Evolutionary conservation across 2,329 filamentous ascomycete species (phyloP), one percentile per base, ranked within the genome.

Genomic region (Geosmithia flava): DNA sequence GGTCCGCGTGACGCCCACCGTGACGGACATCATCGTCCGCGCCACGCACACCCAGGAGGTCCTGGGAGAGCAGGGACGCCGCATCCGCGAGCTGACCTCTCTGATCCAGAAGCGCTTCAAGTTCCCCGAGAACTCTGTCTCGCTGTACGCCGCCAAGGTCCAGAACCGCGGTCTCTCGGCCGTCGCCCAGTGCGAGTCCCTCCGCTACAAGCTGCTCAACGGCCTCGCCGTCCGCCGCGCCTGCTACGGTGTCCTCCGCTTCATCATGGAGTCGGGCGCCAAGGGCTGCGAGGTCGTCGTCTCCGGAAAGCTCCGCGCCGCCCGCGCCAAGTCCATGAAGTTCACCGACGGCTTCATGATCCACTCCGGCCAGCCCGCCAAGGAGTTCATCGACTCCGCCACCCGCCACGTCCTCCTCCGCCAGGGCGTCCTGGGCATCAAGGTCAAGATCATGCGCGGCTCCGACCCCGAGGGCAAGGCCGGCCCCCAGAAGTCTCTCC

Each of bases 281-380:
- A 98, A 98, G 87, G 93, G 93, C 74, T 98, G 93, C 72, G 93
- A 98, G 80, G 93, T 98, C 59, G 93, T 98, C 68, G 93, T 98
- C 61, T 96, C 89, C 62, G 93, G 93, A 73, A 98, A 98, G 85
- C 87, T 98, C 63, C 85, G 93, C 68, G 93, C 93, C 71, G 93
- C 93, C 66, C 89, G 93, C 80, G 93, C 93, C 75, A 98, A 98
- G 88, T 88, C 81, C 78, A 98, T 98, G 93, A 98, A 98, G 85
- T 98, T 98, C 85, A 98, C 93, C 74, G 90, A 98, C 74, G 93
- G 93, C 71, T 98, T 98, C 88, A 98, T 98, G 93, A 98, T 98
- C 77, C 93, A 98, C 87, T 98, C 93, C 66, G 93, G 93, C 76
- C 93, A 98, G 74, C 93, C 93, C 67, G 93, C 91, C 68, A 91